Base-by-base conservation (phyloP, 805 yeast genomes). In the Pichia exigua region DNA sequence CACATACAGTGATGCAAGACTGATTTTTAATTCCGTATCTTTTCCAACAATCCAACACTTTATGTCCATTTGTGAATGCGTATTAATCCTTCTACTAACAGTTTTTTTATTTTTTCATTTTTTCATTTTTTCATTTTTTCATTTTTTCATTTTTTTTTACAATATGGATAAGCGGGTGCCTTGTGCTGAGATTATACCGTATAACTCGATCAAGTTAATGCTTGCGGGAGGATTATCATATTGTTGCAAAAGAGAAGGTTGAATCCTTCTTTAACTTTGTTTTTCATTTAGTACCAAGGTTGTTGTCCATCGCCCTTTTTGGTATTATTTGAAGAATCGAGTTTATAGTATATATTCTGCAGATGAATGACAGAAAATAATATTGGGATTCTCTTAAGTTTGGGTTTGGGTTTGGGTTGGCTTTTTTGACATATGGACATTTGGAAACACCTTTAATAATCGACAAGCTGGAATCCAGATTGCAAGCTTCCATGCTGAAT, bases 151-250 rank as follows among this genome's bases (percentile, higher is more conserved):
- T 17, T 21, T 27, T 28, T 44, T 48, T 58, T 56, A 57, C 69
- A 66, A 66, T 66, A 66, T 65, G 56, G 62, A 56, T 54, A 64
- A 43, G 66, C 81, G 82, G 82, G 81, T 77, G 82, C 75, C 62
- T 52, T 32, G 42, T 58, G 84, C 87, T 83, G 87, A 82, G 87
- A 82, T 66, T 57, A 78, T 67, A 82, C 89, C 87, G 87, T 77
- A 70, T 73, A 74, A 83, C 88, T 83, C 88, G 88, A 83, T 69
- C 88, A 83, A 82, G 88, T 67, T 81, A 77, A 74, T 73, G 69
- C 89, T 83, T 83, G 89, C 88, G 88, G 82, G 88, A 83, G 89
- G 82, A 83, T 67, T 68, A 63, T 62, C 64, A 67, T 69, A 67
- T 68, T 69, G 72, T 65, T 66, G 68, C n/a, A 60, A 62, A 56